Conservation (phyloP, 768 basidiomycete genomes). For the Amylocystis lapponica region DNA sequence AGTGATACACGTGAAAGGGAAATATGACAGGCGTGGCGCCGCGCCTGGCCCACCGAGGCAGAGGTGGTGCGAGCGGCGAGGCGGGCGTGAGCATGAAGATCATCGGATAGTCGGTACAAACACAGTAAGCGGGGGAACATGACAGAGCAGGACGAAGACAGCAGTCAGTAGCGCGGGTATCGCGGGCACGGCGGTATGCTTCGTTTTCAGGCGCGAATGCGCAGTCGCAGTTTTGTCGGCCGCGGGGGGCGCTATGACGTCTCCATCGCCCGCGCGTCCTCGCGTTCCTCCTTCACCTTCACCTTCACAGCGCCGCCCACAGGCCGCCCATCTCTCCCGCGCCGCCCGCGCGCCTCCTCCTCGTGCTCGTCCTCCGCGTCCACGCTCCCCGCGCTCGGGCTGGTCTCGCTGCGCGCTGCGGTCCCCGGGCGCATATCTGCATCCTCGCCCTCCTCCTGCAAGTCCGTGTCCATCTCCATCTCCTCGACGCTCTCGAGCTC, state of each 20-base stretch:
- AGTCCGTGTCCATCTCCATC: conserved; percentile 21
- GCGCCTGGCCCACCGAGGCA: too few species aligned
- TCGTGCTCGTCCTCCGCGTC: conserved; percentile 11
- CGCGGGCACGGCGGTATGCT: too few species aligned
- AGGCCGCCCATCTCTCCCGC: conserved; percentile 19
- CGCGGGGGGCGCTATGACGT: conserved; percentile 10
- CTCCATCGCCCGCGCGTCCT: conserved; percentile 22
- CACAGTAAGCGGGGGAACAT: too few species aligned
- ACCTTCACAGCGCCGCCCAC: conserved; percentile 17
- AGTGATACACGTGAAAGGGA: too few species aligned
- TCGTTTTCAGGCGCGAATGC: neutral
- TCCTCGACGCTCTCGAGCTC: conserved; percentile 27
- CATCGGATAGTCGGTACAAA: too few species aligned
- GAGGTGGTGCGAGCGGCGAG: too few species aligned
- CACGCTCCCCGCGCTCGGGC: conserved; percentile 18
- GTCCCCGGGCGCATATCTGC: conserved; percentile 10
- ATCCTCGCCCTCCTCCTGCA: too few species aligned
- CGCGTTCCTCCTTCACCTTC: conserved; percentile 22
- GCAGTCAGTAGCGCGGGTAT: too few species aligned
- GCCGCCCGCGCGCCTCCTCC: conserved; percentile 21
- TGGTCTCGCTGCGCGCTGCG: conserved; percentile 8
- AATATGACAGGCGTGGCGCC: too few species aligned
- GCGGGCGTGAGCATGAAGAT: too few species aligned
- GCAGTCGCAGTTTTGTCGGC: neutral
- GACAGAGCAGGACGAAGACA: too few species aligned